These are phyloP conservation scores for Heimioporus retisporus DNA, from an alignment of 1,284 basidiomycete genomes.

Conservation along the genomic window DNA sequence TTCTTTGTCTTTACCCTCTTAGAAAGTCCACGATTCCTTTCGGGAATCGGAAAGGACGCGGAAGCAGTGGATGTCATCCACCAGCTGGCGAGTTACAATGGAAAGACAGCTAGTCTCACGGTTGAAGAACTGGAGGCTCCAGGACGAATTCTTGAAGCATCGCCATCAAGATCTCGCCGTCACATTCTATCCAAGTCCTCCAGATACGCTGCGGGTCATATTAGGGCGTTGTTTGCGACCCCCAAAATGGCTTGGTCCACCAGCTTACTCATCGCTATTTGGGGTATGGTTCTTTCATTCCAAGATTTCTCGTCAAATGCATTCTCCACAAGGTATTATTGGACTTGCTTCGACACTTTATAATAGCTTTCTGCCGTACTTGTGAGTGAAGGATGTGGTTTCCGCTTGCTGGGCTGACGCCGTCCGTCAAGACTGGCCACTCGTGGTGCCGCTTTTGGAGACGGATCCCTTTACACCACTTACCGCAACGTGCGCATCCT, in stretches of 20 bases:
- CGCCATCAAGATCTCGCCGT: slow-evolving; percentile 14
- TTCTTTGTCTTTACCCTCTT: slow-evolving; percentile 69
- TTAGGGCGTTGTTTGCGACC: slow-evolving; percentile 66
- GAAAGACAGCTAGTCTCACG: slow-evolving; percentile 49
- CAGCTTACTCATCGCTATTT: slow-evolving; percentile 62
- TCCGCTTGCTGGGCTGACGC: slow-evolving; percentile 1
- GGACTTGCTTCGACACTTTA: slow-evolving; percentile 73
- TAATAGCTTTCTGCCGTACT: slow-evolving; percentile 65
- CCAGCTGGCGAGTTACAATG: slow-evolving; percentile 71
- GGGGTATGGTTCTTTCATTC: slow-evolving; percentile 50
- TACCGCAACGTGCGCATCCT: slow-evolving; percentile 58
- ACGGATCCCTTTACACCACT: slow-evolving; percentile 59
- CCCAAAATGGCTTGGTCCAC: slow-evolving; percentile 69
- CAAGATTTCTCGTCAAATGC: background rate
- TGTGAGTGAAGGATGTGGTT: slow-evolving; percentile 45
- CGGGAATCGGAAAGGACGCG: slow-evolving; percentile 68
- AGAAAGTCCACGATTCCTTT: slow-evolving; percentile 73
- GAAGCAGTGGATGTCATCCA: slow-evolving; percentile 72
- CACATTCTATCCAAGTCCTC: slow-evolving; percentile 49
- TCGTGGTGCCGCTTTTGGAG: slow-evolving; percentile 60
- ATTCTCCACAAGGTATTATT: slow-evolving; percentile 56
- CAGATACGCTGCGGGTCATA: slow-evolving; percentile 51
- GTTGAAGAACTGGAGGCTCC: slow-evolving; percentile 52
- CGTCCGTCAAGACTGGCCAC: slow-evolving; percentile 48
- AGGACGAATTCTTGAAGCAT: background rate